Evolutionary conservation across 345 rosid genomes (phyloP).

Genomic region (Salix dunnii): DNA sequence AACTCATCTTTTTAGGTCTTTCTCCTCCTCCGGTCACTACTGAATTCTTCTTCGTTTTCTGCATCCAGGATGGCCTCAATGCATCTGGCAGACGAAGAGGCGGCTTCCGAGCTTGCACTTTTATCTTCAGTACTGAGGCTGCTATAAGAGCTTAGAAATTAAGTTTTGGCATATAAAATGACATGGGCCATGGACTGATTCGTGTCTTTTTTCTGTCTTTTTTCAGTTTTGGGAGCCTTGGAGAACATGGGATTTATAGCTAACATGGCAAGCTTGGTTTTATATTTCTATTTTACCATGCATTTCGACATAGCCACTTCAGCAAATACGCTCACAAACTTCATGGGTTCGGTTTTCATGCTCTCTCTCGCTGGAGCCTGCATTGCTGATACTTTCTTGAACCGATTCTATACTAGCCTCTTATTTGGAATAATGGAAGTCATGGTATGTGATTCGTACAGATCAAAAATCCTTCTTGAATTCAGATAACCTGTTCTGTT

Average conservation of each 20-base stretch:
- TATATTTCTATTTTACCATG: conserved; percentile 14
- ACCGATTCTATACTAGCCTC: conserved; percentile 14
- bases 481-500: no score
- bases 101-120: conserved; percentile 1
- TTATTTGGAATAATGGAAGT: conserved; percentile 30
- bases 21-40: background rate
- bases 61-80: background rate
- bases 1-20: background rate
- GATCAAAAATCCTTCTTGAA: no score
- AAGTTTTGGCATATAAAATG: background rate
- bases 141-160: background rate
- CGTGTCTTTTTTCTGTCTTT: background rate
- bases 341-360: conserved; percentile 21
- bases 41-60: background rate
- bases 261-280: conserved; percentile 26
- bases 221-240: conserved; percentile 13
- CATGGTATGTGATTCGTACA: background rate
- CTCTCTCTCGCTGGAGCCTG: conserved; percentile 26
- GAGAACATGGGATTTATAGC: conserved; percentile 33
- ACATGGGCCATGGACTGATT: background rate
- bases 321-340: conserved; percentile 31
- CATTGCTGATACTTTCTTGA: conserved; percentile 24
- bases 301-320: conserved; percentile 15
- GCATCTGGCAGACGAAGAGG: background rate
- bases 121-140: conserved; percentile 5